Conservation (phyloP, 305 asterid species). For the Petunia hybrid region DNA sequence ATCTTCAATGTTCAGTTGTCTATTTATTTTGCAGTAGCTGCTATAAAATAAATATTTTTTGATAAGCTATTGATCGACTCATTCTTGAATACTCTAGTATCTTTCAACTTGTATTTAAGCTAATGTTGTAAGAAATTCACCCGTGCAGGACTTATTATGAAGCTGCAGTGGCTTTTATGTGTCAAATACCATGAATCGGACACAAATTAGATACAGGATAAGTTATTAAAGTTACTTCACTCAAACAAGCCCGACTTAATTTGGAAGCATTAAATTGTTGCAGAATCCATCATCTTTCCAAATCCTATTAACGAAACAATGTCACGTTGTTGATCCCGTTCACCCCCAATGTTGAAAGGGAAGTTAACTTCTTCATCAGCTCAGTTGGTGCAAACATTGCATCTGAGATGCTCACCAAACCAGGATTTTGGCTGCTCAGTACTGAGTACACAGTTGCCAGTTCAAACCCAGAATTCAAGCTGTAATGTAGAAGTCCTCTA, state of each 20-base stretch:
- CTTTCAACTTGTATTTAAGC: neutral
- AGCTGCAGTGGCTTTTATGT: neutral
- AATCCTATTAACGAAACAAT: constrained; percentile 36
- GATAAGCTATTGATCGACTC: no score
- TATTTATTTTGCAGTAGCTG: neutral
- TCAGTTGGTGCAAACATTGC: constrained; percentile 46
- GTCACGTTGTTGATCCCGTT: constrained; percentile 49
- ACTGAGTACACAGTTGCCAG: constrained; percentile 58
- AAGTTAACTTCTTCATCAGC: constrained; percentile 44
- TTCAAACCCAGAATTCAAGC: constrained; percentile 67
- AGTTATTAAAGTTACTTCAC: neutral
- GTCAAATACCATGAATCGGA: neutral
- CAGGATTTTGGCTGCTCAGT: constrained; percentile 82
- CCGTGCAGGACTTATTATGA: neutral
- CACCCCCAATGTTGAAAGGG: constrained; percentile 42
- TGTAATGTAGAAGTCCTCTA: constrained; percentile 70
- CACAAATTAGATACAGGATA: neutral
- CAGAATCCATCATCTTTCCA: neutral
- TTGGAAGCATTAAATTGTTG: neutral
- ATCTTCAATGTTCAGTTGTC: neutral
- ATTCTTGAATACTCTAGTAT: no score
- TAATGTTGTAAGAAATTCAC: neutral
- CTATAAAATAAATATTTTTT: neutral
- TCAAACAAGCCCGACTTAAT: neutral
- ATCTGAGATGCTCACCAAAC: constrained; percentile 55